Base-by-base conservation (phyloP, 768 basidiomycete species). In the Russula virescens region DNA sequence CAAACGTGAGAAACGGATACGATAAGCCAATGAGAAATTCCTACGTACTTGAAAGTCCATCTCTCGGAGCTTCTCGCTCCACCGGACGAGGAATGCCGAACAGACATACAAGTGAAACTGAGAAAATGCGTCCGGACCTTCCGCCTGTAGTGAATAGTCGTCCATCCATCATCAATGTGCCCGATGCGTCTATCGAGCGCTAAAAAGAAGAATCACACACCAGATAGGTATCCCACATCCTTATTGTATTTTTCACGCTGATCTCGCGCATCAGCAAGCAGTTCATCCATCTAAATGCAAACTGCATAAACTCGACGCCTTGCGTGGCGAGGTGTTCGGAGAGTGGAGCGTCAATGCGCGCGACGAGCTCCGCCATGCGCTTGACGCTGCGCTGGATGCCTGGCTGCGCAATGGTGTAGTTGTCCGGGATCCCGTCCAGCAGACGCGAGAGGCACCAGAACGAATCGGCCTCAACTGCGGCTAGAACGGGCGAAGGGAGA, bases 201-300 rank as follows among this genome's bases (percentile, higher is more conserved):
- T 25, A 3, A 18, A 38, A 5, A 75, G 7, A 34, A 34, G 34
- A 52, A 21, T n/a, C 38, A 58, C 91, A 60, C 63, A 98, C 97
- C 70, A 99, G 76, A 74, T 99, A 99, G 14, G 97, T 98, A 73
- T 99, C 97, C 97, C 97, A 99, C 96, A 98, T 98, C 59, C 97
- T 83, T 54, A 98, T 91, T 19, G 96, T 98, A 73, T 98, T 96
- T 69, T 88, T 85, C 53, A 99, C 94, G 68, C 89, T 96, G 67
- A 99, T 91, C 77, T 98, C 97, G 61, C 97, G 83, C 96, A 99
- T 98, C 62, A 98, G 80, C 55, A 99, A 76, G 72, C 97, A 98
- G 71, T 99, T 98, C 94, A 99, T 98, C 97, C 97, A 99, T 55
- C 97, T 83, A 76, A 99, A 99, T 43, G 97, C 96, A 69, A 99